Conservation (phyloP, 2,329 filamentous ascomycete genomes). For the Aciculosporium take region DNA sequence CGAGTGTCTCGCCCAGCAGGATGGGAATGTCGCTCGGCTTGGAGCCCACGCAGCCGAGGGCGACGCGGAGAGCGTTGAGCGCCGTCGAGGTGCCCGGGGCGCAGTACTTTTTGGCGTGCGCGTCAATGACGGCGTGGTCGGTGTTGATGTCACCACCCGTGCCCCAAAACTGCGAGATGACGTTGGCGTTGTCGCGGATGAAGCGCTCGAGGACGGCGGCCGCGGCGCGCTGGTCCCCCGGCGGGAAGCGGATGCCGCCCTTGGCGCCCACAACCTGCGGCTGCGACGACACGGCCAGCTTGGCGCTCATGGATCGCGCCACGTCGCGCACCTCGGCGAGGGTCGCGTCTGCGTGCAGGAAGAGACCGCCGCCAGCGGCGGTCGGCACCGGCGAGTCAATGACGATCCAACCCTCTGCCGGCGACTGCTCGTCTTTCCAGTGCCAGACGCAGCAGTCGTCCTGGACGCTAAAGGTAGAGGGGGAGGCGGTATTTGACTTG, state of each 20-base stretch:
- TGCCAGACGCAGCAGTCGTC: slow-evolving; percentile 1
- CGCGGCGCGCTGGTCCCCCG: not conserved
- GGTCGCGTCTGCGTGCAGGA: not conserved
- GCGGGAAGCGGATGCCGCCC: not conserved
- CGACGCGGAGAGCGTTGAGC: not conserved
- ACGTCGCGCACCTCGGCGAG: not conserved
- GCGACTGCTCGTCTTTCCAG: not conserved
- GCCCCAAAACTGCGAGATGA: not conserved
- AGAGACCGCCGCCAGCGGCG: not conserved
- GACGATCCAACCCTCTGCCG: slow-evolving; percentile 1
- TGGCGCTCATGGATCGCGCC: not conserved
- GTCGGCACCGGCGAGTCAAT: not conserved
- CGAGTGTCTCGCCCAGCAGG: not conserved
- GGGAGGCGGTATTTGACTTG: not conserved
- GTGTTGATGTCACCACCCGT: slow-evolving; percentile 1
- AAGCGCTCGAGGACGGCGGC: not conserved
- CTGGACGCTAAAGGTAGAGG: not conserved
- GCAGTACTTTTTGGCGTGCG: not conserved
- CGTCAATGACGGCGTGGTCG: not conserved
- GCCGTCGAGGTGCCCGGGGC: not conserved
- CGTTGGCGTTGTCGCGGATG: not conserved
- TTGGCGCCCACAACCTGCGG: not conserved
- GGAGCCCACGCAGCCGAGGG: not conserved
- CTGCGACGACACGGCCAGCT: not conserved
- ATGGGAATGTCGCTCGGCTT: not conserved